Percentiles rank a stretch among this genome's conserved stretches.
phyloP scores from a whole-genome alignment of 2,329 filamentous ascomycete genomes.

The Trichoderma afroharzianum region DNA sequence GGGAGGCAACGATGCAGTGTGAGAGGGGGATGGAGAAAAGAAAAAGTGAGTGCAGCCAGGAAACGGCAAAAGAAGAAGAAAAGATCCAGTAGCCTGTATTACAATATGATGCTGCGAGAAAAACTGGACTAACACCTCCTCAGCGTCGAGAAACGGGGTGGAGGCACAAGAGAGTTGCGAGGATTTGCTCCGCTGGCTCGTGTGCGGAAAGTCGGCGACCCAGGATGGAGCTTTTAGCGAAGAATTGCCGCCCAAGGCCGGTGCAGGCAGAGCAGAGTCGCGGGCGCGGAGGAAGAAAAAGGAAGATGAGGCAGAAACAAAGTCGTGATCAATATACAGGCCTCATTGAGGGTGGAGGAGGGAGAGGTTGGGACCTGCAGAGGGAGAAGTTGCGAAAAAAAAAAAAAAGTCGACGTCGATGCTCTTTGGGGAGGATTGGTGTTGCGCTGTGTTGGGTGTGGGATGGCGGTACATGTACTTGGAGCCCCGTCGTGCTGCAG shows the following conservation, averaged over 20 bases:
- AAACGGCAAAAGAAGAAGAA: conserved; percentile 10
- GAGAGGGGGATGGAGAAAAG: not conserved
- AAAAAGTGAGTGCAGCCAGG: conserved; percentile 7
- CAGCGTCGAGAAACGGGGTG: conserved; percentile 14
- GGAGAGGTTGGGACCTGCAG: conserved; percentile 25
- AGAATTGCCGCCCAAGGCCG: conserved; percentile 5
- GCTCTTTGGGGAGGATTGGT: not conserved
- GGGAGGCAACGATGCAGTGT: conserved; percentile 1
- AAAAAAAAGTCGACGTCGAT: not conserved
- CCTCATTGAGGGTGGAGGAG: conserved; percentile 30
- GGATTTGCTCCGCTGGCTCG: conserved; percentile 14
- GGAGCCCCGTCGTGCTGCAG: not conserved
- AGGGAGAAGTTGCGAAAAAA: conserved; percentile 25
- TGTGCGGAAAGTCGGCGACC: conserved; percentile 10
- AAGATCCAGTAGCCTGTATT: conserved; percentile 34
- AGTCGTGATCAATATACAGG: conserved; percentile 37
- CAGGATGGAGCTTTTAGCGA: conserved; percentile 4
- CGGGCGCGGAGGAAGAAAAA: conserved; percentile 16
- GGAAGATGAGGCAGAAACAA: conserved; percentile 27
- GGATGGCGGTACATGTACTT: not conserved
- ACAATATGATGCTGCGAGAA: conserved; percentile 31
- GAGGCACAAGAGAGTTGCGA: conserved; percentile 13
- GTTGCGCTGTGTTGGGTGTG: not conserved
- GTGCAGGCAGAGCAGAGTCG: conserved; percentile 18
- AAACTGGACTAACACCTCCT: conserved; percentile 16